Evolutionary conservation across 2,329 filamentous ascomycete species (phyloP), one percentile per base, ranked within the genome.

Genomic region (Botrytis squamosa): DNA sequence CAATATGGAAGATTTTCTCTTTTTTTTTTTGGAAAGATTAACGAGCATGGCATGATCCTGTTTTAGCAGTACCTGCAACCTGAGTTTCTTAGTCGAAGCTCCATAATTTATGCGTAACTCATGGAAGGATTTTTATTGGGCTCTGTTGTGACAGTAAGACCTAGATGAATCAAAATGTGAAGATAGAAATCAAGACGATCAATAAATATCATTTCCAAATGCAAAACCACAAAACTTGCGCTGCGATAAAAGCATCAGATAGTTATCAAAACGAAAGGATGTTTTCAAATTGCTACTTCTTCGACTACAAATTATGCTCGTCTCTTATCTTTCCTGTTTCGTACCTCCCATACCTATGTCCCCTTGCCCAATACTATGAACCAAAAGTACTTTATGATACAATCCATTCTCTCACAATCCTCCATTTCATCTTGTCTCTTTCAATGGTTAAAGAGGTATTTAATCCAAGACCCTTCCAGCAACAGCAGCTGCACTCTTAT

Each of bases 401-500:
- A 69, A 69, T 42, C 38, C n/a, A 69, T 59, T 25, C 18, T 49
- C 33, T 71, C 36, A 52, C 44, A 57, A 25, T 6, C 25, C n/a
- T 33, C 66, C 6, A 68, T 57, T 38, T 36, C 9, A 10, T n/a
- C 25, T 14, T 29, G 4, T 20, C 46, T 55, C n/a, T 57, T 49
- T 10, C 8, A 12, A 22, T 68, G 10, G 4, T 16, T 44, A 1
- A 8, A 57, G 3, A 57, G 40, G 20, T 8, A 25, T 12, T 71
- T 71, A 81, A 67, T 80, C 75, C 77, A 89, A 79, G 74, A 98
- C 95, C 75, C 90, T 89, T n/a, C 95, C 95, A 36, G 93, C 92
- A 74, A 91, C 86, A 70, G 90, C 82, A 70, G 93, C 88, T 66
- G 79, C 83, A 83, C 95, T 98, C 82, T 91, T 91, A 83, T 99